These are phyloP conservation scores for Mycosphaerella arachidis DNA, from an alignment of 2,329 filamentous ascomycete genomes.

Conservation along the genomic window DNA sequence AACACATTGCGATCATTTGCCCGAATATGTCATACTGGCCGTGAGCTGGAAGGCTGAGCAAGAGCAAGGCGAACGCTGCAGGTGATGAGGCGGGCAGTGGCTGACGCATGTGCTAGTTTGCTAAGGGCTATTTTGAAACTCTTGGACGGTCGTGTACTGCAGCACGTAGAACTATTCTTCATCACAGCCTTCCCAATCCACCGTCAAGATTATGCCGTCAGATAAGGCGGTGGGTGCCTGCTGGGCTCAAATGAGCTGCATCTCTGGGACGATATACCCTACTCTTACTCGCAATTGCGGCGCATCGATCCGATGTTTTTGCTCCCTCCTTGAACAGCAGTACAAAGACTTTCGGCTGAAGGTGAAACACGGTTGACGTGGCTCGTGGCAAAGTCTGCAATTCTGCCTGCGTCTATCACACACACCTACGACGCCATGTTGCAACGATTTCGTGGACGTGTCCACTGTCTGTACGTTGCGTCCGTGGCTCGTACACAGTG, in stretches of 20 bases:
- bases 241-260: not conserved
- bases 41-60: slow-evolving; percentile 3
- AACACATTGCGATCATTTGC: not conserved
- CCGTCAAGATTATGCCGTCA: not conserved
- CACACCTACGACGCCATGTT: not conserved
- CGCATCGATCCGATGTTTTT: too few relatives aligned
- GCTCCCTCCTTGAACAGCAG: not conserved
- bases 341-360: not conserved
- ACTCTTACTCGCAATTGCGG: too few relatives aligned
- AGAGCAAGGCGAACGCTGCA: not conserved
- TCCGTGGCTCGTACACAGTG: not conserved
- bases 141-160: not conserved
- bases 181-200: not conserved
- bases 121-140: not conserved
- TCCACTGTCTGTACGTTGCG: not conserved
- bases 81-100: not conserved
- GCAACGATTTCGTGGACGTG: not conserved
- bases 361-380: not conserved
- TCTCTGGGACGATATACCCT: not conserved
- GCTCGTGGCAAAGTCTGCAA: not conserved
- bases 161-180: not conserved
- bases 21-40: not conserved
- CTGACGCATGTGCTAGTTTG: not conserved
- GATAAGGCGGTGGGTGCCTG: not conserved
- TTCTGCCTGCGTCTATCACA: not conserved